Evolutionary conservation across 2,329 filamentous ascomycete genomes (phyloP), one percentile per base, ranked within the genome.

Genomic region (Curvularia lunata): DNA sequence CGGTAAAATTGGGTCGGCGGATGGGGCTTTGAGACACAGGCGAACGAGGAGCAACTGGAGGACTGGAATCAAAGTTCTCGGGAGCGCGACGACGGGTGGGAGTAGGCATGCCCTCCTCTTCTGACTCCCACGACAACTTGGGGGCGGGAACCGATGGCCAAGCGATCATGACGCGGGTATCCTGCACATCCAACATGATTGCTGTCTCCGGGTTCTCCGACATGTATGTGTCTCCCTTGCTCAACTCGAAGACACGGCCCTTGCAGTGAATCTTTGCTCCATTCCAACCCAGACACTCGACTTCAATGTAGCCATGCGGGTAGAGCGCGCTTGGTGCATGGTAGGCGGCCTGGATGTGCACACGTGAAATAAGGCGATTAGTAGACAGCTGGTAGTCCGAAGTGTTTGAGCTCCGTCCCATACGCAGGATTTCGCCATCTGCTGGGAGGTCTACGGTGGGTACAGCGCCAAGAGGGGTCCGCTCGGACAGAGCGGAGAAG

Each of bases 221-320:
- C 46, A 88, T 90, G 77, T 97, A 98, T 48, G 87, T 90, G 74
- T 97, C 92, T 18, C 91, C 92, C 80, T 97, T 97, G 63, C 83
- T 84, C 70, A 99, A 79, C 65, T 97, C 91, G 82, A 91, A 94
- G 3, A 91, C 90, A 65, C 89, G 88, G 55, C 92, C 92, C 78
- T 94, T 90, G 81, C 92, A 97, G 79, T 97, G 92, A 66, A 99
- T 80, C 80, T 92, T 96, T 65, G 95, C 83, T 16, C 95, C 95
- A 76, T 99, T 99, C 94, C 94, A 98, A 21, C 95, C 95, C 71
- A 90, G 86, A 82, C 95, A 99, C 70, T 91, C 84, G 68, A 99
- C 90, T 77, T 97, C 91, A 46, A 99, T 86, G 76, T 87, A 89
- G 75, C 90, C 91, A 61, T 87, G 84, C 66, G 91, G 87, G 68